Evolutionary conservation across 495 filamentous ascomycete genomes (phyloP).

Genomic region (Neurospora tetraspora): DNA sequence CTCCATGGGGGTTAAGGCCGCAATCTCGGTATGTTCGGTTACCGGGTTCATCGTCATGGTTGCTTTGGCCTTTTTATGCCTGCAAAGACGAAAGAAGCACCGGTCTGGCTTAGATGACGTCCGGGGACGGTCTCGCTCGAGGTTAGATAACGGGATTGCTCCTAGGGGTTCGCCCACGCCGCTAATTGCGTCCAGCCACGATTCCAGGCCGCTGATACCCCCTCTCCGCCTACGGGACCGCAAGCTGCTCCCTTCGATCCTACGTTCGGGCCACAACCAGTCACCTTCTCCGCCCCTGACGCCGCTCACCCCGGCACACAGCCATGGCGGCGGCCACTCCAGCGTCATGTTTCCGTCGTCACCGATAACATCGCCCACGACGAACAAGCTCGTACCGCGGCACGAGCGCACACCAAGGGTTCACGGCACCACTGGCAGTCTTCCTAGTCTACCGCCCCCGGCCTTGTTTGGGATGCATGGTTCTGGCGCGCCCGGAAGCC

Average conservation of each 20-base stretch:
- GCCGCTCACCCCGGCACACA: conserved; percentile 19
- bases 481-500: not conserved
- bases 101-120: not conserved
- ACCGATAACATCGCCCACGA: conserved; percentile 19
- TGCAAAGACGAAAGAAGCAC: conserved; percentile 20
- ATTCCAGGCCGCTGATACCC: conserved; percentile 24
- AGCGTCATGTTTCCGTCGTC: conserved; percentile 14
- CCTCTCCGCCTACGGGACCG: conserved; percentile 36
- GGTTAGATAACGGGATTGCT: conserved; percentile 1
- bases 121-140: conserved; percentile 3
- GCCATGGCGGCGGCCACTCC: conserved; percentile 1
- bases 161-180: conserved; percentile 26
- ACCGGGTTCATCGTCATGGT: conserved; percentile 27
- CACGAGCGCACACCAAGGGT: conserved; percentile 17
- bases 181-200: conserved; percentile 26
- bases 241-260: conserved; percentile 28
- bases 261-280: conserved; percentile 16
- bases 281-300: conserved; percentile 22
- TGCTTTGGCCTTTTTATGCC: conserved; percentile 17
- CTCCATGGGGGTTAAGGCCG: conserved; percentile 29
- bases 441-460: conserved; percentile 4
- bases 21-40: conserved; percentile 31
- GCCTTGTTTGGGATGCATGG: conserved; percentile 2
- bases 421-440: not conserved
- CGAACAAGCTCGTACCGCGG: conserved; percentile 21